These are phyloP conservation scores for Isabelozyma gotoi DNA, from an alignment of 805 yeast species.

Conservation along the genomic window DNA sequence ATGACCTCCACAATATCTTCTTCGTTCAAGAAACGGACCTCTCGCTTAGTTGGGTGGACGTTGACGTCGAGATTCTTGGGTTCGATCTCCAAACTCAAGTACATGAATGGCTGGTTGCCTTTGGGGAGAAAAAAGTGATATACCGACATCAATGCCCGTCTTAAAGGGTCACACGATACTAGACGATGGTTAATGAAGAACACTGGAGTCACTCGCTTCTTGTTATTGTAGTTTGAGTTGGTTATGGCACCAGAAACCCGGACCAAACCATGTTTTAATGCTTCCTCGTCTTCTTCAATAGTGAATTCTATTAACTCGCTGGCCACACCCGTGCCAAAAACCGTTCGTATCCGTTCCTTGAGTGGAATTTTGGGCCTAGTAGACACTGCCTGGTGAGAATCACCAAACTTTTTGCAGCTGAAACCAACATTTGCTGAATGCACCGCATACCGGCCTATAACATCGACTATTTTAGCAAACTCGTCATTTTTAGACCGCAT, in stretches of 20 bases:
- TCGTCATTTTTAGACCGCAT: slow-evolving; percentile 71
- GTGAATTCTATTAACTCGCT: slow-evolving; percentile 54
- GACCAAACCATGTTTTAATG: slow-evolving; percentile 46
- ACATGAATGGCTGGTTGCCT: slow-evolving; percentile 73
- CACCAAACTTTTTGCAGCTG: slow-evolving; percentile 78
- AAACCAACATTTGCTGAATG: slow-evolving; percentile 72
- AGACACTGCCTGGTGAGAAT: slow-evolving; percentile 62
- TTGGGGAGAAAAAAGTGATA: slow-evolving; percentile 73
- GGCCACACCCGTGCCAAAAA: slow-evolving; percentile 72
- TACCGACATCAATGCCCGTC: slow-evolving; percentile 61
- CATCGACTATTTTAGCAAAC: slow-evolving; percentile 72
- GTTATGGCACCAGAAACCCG: slow-evolving; percentile 62
- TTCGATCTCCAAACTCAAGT: slow-evolving; percentile 63
- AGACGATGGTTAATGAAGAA: slow-evolving; percentile 85
- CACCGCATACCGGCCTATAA: slow-evolving; percentile 78
- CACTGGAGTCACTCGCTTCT: slow-evolving; percentile 64
- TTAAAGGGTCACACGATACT: slow-evolving; percentile 78
- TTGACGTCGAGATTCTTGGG: slow-evolving; percentile 85
- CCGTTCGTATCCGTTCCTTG: slow-evolving; percentile 68
- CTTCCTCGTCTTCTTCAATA: slow-evolving; percentile 6
- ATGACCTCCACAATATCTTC: slow-evolving; percentile 77
- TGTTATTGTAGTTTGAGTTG: slow-evolving; percentile 67
- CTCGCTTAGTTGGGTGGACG: slow-evolving; percentile 93
- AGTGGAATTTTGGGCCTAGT: slow-evolving; percentile 50
- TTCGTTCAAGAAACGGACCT: slow-evolving; percentile 81